Evolutionary conservation across 257 asterid species (phyloP), one percentile per base, ranked within the genome.

Genomic region (Leptodermis oblonga): DNA sequence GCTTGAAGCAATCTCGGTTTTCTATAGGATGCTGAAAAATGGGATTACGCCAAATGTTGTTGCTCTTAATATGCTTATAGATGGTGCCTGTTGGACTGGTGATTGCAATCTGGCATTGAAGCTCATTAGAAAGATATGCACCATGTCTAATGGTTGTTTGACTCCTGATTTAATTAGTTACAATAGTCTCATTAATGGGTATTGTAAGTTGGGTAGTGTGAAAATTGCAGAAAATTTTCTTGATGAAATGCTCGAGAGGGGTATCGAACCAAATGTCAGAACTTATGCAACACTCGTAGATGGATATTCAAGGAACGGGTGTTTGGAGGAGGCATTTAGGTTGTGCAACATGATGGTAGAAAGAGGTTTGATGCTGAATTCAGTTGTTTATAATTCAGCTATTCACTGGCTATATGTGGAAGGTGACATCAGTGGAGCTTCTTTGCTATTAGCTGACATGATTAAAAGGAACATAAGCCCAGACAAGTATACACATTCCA

Each of bases 261-360:
- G 82, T 39, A 26, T 89, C 66, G 62, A 78, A 80, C 96, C 95
- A 68, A 87, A 89, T 71, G 53, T 80, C 69, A 81, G 95, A 80
- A 86, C 90, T 37, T 92, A 86, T 68, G 95, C 90, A n/a, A 86
- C 88, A 1, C 73, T 92, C 74, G 75, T 89, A 23, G 90, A 89
- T 80, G 96, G 95, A 48, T 86, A 92, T 79, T 82, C 82, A 7
- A 84, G 92, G 74, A 82, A 77, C 10, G 87, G 95, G 17, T 45
- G 18, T 43, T 67, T 87, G 59, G 92, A 87, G 62, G 86, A 83
- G 80, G 92, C 96, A 17, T 87, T 89, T 68, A 76, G 81, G 75
- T 8, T 87, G 64, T 92, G 90, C 69, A 68, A 76, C 65, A 68
- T 54, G 62, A 89, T 92, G 92, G 86, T 81, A 4, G 83, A 81